Conservation (phyloP, 129 eudicot species). For the Flaveria brownii region DNA sequence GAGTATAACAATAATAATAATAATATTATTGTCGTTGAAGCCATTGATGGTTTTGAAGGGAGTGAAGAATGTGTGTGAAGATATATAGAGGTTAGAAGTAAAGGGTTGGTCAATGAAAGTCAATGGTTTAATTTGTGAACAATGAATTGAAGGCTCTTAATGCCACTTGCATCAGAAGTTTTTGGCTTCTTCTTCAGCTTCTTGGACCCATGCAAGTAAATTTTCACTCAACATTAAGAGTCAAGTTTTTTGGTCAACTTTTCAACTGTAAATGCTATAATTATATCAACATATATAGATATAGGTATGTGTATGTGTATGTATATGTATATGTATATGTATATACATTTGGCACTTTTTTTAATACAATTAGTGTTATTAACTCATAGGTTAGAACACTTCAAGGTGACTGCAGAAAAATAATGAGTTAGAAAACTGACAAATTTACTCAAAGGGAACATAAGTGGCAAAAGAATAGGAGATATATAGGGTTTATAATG, state of each 20-base stretch:
- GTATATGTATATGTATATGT: background rate
- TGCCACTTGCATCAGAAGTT: conserved; percentile 7
- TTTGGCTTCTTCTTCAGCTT: conserved; percentile 19
- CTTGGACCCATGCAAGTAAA: conserved; percentile 37
- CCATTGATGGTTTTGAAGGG: conserved; percentile 29
- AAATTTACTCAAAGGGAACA: conserved; percentile 9
- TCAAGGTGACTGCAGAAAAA: conserved; percentile 2
- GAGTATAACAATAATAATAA: background rate
- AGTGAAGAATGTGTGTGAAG: conserved; percentile 11
- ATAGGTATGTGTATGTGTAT: too few relatives aligned
- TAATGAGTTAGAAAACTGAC: background rate
- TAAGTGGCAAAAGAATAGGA: conserved; percentile 1
- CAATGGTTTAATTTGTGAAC: conserved; percentile 31
- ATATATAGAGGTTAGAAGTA: background rate
- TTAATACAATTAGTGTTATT: background rate
- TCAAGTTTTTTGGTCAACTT: conserved; percentile 21
- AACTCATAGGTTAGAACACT: background rate
- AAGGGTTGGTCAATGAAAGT: conserved; percentile 31
- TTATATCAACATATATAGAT: background rate
- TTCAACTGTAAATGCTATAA: background rate
- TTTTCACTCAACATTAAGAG: conserved; percentile 19
- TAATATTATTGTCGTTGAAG: conserved; percentile 11
- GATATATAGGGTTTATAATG: conserved; percentile 3
- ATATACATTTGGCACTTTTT: background rate
- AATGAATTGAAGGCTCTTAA: conserved; percentile 34